Percentiles rank a stretch among this genome's conserved stretches.
Evolutionary conservation across 2,329 filamentous ascomycete species (phyloP).

Genomic region (Trichoderma lentiforme): DNA sequence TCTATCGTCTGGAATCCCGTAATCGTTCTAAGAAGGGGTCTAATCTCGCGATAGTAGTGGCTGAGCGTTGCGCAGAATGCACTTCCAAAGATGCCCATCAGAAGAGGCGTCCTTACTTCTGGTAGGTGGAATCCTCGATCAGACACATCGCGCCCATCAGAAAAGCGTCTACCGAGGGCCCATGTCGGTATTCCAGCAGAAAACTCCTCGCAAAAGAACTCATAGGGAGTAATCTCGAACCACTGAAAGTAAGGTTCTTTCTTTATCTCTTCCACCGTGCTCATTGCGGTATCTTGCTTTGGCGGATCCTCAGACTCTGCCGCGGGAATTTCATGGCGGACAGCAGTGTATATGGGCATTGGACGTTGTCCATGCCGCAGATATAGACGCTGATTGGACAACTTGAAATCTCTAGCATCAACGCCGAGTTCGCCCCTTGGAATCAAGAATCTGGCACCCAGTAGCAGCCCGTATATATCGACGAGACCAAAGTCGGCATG

Average conservation of each 20-base stretch:
- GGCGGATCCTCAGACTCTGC: slow-evolving; percentile 41
- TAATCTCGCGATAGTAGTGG: slow-evolving; percentile 92
- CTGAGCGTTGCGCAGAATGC: slow-evolving; percentile 94
- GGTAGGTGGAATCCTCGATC: slow-evolving; percentile 70
- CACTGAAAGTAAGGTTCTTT: slow-evolving; percentile 92
- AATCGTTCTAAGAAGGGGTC: slow-evolving; percentile 73
- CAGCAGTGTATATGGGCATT: slow-evolving; percentile 91
- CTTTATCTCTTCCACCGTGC: slow-evolving; percentile 48
- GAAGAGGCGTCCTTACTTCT: slow-evolving; percentile 75
- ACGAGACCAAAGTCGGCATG: slow-evolving; percentile 81
- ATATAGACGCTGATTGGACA: slow-evolving; percentile 80
- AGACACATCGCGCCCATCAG: slow-evolving; percentile 56
- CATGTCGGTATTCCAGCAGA: slow-evolving; percentile 90
- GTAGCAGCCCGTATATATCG: slow-evolving; percentile 83
- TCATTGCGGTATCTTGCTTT: slow-evolving; percentile 26
- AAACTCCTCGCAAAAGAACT: slow-evolving; percentile 93
- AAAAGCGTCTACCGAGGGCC: slow-evolving; percentile 82
- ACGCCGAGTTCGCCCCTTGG: slow-evolving; percentile 73
- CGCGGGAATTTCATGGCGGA: slow-evolving; percentile 88
- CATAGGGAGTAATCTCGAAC: slow-evolving; percentile 94
- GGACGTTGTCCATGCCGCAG: slow-evolving; percentile 77
- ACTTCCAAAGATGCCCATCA: slow-evolving; percentile 94
- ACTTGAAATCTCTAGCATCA: slow-evolving; percentile 75
- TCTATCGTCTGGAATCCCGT: slow-evolving; percentile 76
- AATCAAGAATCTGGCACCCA: slow-evolving; percentile 81